phyloP scores from a whole-genome alignment of 805 yeast species.

The Cyberlindnera amylophila region DNA sequence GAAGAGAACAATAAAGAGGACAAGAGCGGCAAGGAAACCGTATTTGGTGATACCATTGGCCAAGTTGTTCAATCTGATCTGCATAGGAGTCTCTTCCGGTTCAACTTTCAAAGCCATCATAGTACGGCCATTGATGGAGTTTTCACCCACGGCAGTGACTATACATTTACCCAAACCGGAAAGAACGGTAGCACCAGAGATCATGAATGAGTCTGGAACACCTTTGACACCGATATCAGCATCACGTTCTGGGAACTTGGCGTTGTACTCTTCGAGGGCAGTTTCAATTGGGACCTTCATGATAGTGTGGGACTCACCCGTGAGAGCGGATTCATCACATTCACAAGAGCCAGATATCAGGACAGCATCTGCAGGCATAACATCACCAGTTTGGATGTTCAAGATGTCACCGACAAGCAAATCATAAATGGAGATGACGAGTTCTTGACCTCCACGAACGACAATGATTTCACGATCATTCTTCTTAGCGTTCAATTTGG shows the following conservation, averaged over 20 bases:
- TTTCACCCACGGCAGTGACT: slow-evolving; percentile 85
- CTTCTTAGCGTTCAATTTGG: slow-evolving; percentile 81
- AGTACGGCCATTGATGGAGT: slow-evolving; percentile 90
- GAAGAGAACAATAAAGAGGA: slow-evolving; percentile 78
- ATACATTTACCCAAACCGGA: slow-evolving; percentile 84
- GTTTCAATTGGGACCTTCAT: slow-evolving; percentile 55
- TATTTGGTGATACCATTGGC: slow-evolving; percentile 95
- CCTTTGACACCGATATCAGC: slow-evolving; percentile 38
- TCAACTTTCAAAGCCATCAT: slow-evolving; percentile 77
- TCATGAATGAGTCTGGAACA: slow-evolving; percentile 73
- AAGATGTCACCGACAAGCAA: slow-evolving; percentile 85
- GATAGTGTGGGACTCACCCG: slow-evolving; percentile 90
- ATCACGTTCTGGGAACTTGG: slow-evolving; percentile 23
- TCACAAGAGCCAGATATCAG: slow-evolving; percentile 72
- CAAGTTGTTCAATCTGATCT: slow-evolving; percentile 69
- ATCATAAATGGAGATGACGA: slow-evolving; percentile 65
- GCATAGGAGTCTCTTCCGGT: slow-evolving; percentile 84
- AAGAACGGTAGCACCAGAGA: slow-evolving; percentile 86
- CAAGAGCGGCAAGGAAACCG: slow-evolving; percentile 79
- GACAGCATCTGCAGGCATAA: slow-evolving; percentile 85
- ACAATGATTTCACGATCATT: slow-evolving; percentile 79
- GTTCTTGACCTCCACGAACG: slow-evolving; percentile 65
- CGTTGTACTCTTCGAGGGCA: slow-evolving; percentile 31
- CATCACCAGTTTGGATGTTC: slow-evolving; percentile 86
- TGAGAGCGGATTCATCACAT: slow-evolving; percentile 87